A percentile compares a stretch with the other conserved stretches of the same genome.
phyloP scores from a whole-genome alignment of 108 stramenopile genomes.

The Stephanodiscus triporus region DNA sequence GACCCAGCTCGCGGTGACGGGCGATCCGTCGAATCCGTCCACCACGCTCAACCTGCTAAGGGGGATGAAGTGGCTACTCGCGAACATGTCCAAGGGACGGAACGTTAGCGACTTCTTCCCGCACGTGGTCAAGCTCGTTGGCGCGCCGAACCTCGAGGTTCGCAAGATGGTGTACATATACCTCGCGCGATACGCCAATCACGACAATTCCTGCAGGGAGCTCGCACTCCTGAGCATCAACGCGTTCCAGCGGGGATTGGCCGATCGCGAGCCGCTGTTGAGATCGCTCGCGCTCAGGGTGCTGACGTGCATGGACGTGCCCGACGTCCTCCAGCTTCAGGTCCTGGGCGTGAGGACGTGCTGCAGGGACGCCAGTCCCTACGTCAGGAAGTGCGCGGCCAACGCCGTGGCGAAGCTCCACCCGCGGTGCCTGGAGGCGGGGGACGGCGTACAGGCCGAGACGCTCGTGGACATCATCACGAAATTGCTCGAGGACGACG shows the following conservation, averaged over 20 bases:
- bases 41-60: conserved; percentile 78
- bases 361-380: conserved; percentile 88
- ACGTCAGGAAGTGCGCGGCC: conserved; percentile 98
- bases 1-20: conserved; percentile 58
- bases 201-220: conserved; percentile 91
- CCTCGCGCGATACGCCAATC: conserved; percentile 92
- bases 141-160: conserved; percentile 89
- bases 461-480: conserved; percentile 66
- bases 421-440: conserved; percentile 56
- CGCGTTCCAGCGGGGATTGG: conserved; percentile 96
- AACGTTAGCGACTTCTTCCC: conserved; percentile 97
- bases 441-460: conserved; percentile 56
- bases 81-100: conserved; percentile 94
- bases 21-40: conserved; percentile 75
- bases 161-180: conserved; percentile 99
- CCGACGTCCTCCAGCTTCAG: conserved; percentile 98
- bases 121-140: conserved; percentile 95
- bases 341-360: conserved; percentile 96
- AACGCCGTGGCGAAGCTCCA: conserved; percentile 92
- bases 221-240: conserved; percentile 95
- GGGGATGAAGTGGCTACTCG: conserved; percentile 99
- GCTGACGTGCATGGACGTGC: conserved; percentile 94
- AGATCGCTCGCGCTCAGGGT: conserved; percentile 96
- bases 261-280: conserved; percentile 91
- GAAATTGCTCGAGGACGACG: conserved; percentile 73